Evolutionary conservation across 1,139 yeast genomes (phyloP), one percentile per base, ranked within the genome.

Genomic region (Lodderomyces elongisporus): DNA sequence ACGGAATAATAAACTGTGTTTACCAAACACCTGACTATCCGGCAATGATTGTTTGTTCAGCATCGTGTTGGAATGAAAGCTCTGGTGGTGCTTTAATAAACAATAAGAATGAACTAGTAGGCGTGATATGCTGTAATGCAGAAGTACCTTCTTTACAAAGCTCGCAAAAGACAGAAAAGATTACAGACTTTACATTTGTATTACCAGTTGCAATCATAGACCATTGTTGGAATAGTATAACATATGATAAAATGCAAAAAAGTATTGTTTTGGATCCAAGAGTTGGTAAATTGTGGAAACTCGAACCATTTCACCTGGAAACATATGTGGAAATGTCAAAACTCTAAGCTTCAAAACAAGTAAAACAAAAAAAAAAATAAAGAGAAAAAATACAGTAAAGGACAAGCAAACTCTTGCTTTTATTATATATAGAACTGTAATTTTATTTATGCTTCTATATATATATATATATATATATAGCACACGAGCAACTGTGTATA

Each of bases 41-140:
- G n/a, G 59, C 69, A 0, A 51, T 81, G 54, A 44, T 77, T 1
- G 56, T 79, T 0, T 62, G 77, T 0, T 70, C 84, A 0, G 70
- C 85, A 0, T 67, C 78, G 8, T 80, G 87, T 52, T 81, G 87
- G 85, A 79, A 80, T 46, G 89, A 89, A 0, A 79, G 87, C 2
- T 77, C 84, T 1, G 89, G 89, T 0, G 89, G 89, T 0, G 85
- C 80, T 0, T 50, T 79, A 3, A 63, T 75, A 36, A 60, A 63
- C 35, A 30, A 4, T 39, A 9, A 17, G 3, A 31, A 45, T 0
- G 45, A 47, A 12, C 53, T 80, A 4, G 48, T 77, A 9, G 85
- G 85, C 0, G 50, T 79, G 25, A 71, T 81, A 60, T 77, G 84
- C 24, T 76, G 84, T 21, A 81, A 81, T 51, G 89, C 71, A 10